Evolutionary conservation across 148 eudicot genomes (phyloP), one percentile per base, ranked within the genome.

Genomic region (Chenopodium formosanum): DNA sequence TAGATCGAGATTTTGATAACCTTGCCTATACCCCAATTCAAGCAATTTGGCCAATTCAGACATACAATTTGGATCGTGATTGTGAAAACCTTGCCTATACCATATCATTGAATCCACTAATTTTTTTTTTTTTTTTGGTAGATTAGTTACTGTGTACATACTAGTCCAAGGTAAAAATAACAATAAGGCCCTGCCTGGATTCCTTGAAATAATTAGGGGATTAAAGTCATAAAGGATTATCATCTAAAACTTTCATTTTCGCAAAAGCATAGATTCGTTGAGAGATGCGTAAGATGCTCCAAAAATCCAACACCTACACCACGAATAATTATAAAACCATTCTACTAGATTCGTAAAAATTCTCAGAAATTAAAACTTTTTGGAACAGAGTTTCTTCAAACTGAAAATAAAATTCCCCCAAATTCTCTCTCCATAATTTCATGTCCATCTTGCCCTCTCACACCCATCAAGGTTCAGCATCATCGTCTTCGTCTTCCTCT

Each of bases 391-490:
- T 29, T 16, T 58, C 29, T 34, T 10, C 23, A 32, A 81, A 81
- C 79, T 68, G 75, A 34, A 67, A 80, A 25, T 10, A 7, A 58
- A 47, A 70, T 34, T 47, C 78, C 80, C 77, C 79, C 74, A 67
- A 52, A 46, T 74, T 78, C 31, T 70, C 82, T 78, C 81, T 60
- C 85, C 76, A 9, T 9, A 86, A 70, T 94, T 94, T 94, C 90
- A 95, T 95, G 98, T 95, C 98, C 98, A 95, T 93, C 97, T 92
- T 89, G 93, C 96, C 97, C 79, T 84, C 91, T 14, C 84, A 86
- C 29, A 86, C 71, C 82, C 76, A 90, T 87, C 92, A 83, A 75
- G 92, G 85, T 87, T 84, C 94, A 87, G 75, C 93, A 62, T 89
- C 97, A 27, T 88, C 89, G 6, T 85, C 91, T 23, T 81, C 91